Percentiles rank a stretch among this genome's conserved stretches.
Conservation (phyloP, 352 stramenopile species). For the Globisporangium camurandrum region DNA sequence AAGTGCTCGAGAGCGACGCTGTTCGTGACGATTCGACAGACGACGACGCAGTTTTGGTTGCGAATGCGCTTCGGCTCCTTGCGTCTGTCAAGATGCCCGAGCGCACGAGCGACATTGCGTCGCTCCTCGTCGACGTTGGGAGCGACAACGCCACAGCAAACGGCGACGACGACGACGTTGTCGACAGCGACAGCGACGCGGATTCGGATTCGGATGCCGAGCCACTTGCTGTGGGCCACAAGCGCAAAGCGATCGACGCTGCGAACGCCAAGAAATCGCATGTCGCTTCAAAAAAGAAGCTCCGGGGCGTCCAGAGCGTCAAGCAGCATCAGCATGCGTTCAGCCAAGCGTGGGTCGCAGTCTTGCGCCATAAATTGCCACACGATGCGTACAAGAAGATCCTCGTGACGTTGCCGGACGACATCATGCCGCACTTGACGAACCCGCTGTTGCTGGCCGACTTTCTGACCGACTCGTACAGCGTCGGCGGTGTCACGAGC, state of each 20-base stretch:
- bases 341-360: slow-evolving; percentile 73
- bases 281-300: slow-evolving; percentile 14
- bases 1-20: slow-evolving; percentile 38
- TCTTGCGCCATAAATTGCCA: slow-evolving; percentile 67
- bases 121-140: slow-evolving; percentile 55
- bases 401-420: slow-evolving; percentile 86
- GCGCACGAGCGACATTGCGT: slow-evolving; percentile 44
- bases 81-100: slow-evolving; percentile 73
- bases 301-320: slow-evolving; percentile 41
- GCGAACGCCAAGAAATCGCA: slow-evolving; percentile 23
- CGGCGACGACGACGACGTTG: slow-evolving; percentile 33
- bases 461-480: slow-evolving; percentile 95
- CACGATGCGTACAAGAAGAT: slow-evolving; percentile 86
- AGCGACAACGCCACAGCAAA: slow-evolving; percentile 7
- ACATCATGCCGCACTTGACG: slow-evolving; percentile 90
- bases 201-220: slow-evolving; percentile 30
- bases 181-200: slow-evolving; percentile 40
- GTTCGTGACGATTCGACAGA: slow-evolving; percentile 16
- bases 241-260: slow-evolving; percentile 39
- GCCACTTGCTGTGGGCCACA: slow-evolving; percentile 21
- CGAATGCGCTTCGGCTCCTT: slow-evolving; percentile 62
- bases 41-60: slow-evolving; percentile 47
- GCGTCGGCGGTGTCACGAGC: slow-evolving; percentile 82
- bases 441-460: slow-evolving; percentile 93
- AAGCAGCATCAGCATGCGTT: slow-evolving; percentile 75